Evolutionary conservation across 805 yeast genomes (phyloP), one percentile per base, ranked within the genome.

Genomic region (Candida maltosa): DNA sequence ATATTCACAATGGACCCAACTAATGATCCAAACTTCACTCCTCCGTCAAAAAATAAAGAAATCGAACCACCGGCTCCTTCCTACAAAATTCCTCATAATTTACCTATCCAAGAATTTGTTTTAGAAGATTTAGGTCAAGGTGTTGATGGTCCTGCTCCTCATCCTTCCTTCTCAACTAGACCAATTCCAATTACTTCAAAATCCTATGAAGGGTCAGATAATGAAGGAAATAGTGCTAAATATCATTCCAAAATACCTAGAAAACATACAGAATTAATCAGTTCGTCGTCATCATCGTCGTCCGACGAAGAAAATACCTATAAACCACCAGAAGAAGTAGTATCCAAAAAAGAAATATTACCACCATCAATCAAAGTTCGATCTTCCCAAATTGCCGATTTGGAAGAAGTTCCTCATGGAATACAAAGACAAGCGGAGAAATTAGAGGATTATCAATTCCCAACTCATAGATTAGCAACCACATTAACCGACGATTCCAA

Each of bases 341-440:
- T 5, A 4, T 15, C 8, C 2, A 18, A 26, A 16, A 28, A 26
- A 15, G 35, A 35, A 7, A 50, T 59, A 17, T 47, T 68, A 25
- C 68, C 72, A 21, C 66, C 70, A 20, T 47, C 72, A 3, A 70
- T 74, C 9, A 55, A 70, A 39, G 72, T 75, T 12, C 68, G 63
- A 40, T 68, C 75, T 26, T 62, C 66, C 32, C 94, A 86, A 51
- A 83, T 87, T 34, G 97, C 97, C 0, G 96, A 89, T 52, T 70
- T 93, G 40, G 98, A 93, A 58, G 98, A 93, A 60, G 96, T 93
- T 9, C 98, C 98, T 1, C 89, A 85, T 48, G 97, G 97, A 1
- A 77, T 93, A 35, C 80, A 78, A 31, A 75, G 98, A 42, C 98
- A 93, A 60, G 89, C 97, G 1, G 78, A 76, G 42, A 63, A 61